Percentiles rank a stretch among this genome's conserved stretches.
phyloP scores from a whole-genome alignment of 2,329 filamentous ascomycete genomes.

The Anthostomella pinea region DNA sequence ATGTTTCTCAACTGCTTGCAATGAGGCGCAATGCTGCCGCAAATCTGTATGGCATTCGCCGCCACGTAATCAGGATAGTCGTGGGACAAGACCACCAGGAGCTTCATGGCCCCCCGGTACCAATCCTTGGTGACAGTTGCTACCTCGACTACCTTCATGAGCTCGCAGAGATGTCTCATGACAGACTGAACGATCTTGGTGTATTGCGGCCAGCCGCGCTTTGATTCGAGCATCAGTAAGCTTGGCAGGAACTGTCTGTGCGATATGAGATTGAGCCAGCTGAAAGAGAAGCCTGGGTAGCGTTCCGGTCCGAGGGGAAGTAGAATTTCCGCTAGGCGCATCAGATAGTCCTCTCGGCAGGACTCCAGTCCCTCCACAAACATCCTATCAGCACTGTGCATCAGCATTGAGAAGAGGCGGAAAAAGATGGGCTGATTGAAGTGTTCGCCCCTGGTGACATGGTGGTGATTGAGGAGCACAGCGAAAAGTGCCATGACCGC shows the following conservation, averaged over 20 bases:
- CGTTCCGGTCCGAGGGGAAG: conserved; percentile 71
- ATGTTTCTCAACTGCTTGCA: conserved; percentile 87
- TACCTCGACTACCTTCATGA: conserved; percentile 71
- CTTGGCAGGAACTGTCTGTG: conserved; percentile 82
- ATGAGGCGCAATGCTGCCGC: conserved; percentile 75
- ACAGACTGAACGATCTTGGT: conserved; percentile 71
- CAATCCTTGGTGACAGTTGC: conserved; percentile 73
- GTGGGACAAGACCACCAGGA: conserved; percentile 83
- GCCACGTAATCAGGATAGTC: conserved; percentile 93
- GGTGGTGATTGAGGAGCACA: conserved; percentile 81
- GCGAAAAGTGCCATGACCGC: conserved; percentile 75
- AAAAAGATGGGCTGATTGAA: conserved; percentile 91
- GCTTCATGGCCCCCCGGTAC: conserved; percentile 78
- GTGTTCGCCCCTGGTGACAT: conserved; percentile 72
- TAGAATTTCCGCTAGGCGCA: conserved; percentile 70
- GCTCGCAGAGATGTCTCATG: conserved; percentile 71
- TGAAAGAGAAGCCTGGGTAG: conserved; percentile 80
- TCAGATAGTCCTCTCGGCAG: conserved; percentile 66
- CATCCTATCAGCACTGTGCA: conserved; percentile 68
- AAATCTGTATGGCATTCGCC: conserved; percentile 80
- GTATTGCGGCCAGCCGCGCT: conserved; percentile 73
- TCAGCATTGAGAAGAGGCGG: conserved; percentile 77
- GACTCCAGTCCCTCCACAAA: conserved; percentile 57
- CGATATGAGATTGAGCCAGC: conserved; percentile 78
- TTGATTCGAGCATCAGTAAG: conserved; percentile 66